Conservation (phyloP, 208 protist genomes). For the Plasmodiophora brassicae region DNA sequence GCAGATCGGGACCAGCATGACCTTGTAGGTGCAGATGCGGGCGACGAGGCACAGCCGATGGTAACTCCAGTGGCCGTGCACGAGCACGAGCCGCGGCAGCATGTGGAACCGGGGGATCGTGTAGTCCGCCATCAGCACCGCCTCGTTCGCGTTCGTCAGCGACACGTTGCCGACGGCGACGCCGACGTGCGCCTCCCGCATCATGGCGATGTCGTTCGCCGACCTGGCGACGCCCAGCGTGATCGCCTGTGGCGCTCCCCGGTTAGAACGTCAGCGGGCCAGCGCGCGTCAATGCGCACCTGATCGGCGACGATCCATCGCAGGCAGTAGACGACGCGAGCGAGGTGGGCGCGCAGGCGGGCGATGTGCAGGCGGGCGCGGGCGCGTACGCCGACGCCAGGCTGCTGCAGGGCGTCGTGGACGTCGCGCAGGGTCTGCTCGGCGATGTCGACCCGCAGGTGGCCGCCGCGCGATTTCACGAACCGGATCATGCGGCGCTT, state of each 20-base stretch:
- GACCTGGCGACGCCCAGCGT: not conserved
- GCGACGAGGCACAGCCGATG: not conserved
- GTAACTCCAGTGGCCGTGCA: constrained; percentile 37
- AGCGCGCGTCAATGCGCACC: no score
- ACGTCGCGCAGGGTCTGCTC: not conserved
- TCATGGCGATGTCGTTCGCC: not conserved
- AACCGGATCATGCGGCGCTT: not conserved
- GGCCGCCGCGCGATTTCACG: not conserved
- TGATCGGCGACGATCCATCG: not conserved
- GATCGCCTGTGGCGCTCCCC: no score
- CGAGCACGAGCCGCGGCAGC: not conserved
- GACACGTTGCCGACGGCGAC: not conserved
- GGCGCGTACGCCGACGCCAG: not conserved
- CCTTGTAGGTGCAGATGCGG: not conserved
- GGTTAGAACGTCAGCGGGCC: no score
- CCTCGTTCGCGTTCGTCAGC: not conserved
- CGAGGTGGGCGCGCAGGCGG: not conserved
- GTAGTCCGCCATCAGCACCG: not conserved
- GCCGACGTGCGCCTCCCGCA: not conserved
- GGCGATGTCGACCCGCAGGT: not conserved
- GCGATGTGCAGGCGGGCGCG: not conserved
- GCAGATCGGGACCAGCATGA: not conserved
- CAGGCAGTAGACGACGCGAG: not conserved
- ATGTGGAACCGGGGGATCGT: not conserved
- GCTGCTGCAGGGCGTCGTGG: not conserved